phyloP scores from a whole-genome alignment of 2,329 filamentous ascomycete species.

The Myrmaecium sp. region DNA sequence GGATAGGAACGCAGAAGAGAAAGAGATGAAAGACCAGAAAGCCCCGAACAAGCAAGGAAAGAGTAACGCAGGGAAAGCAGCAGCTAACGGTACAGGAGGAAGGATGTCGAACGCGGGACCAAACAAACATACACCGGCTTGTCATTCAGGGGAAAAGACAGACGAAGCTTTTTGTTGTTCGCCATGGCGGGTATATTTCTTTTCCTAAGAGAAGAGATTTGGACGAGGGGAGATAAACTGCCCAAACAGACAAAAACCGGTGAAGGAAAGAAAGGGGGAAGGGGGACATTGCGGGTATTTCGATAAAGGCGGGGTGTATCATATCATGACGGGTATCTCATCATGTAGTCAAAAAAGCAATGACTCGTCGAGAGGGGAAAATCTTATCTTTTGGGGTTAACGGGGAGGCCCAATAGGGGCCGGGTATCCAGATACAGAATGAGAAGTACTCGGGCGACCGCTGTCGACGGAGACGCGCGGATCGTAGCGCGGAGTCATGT shows the following conservation, averaged over 20 bases:
- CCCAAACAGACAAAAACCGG: conserved; percentile 16
- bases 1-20: conserved; percentile 8
- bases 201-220: conserved; percentile 17
- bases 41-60: conserved; percentile 6
- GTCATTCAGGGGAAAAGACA: conserved; percentile 1
- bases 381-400: conserved; percentile 42
- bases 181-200: conserved; percentile 24
- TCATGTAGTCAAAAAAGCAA: no score
- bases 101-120: background rate
- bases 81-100: background rate
- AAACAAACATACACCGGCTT: background rate
- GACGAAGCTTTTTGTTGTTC: conserved; percentile 8
- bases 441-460: conserved; percentile 82
- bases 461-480: conserved; percentile 76
- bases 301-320: no score
- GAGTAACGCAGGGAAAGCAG: background rate
- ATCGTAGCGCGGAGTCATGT: conserved; percentile 69
- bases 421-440: conserved; percentile 96
- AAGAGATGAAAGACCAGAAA: conserved; percentile 14
- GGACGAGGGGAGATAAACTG: no score
- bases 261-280: conserved; percentile 18
- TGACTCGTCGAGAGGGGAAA: no score
- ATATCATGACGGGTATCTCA: no score
- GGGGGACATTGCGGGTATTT: no score
- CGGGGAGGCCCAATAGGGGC: conserved; percentile 79